Evolutionary conservation across 768 basidiomycete genomes (phyloP).

Genomic region (Lactarius psammicola): DNA sequence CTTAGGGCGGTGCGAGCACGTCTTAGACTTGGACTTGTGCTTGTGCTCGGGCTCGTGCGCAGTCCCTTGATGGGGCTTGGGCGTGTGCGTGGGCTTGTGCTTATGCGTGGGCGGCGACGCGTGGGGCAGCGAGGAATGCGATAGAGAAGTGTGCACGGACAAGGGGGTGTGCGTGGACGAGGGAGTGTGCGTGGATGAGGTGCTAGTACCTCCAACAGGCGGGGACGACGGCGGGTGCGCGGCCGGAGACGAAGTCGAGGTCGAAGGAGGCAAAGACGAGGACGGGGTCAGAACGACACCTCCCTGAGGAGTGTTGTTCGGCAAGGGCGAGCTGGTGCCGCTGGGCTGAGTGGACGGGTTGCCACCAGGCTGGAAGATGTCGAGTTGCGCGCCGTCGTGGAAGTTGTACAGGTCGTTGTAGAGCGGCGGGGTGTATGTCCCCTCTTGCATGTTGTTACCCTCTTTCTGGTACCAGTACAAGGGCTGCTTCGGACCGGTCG

Average conservation of each 20-base stretch:
- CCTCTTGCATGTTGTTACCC: conserved; percentile 41
- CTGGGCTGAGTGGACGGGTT: background rate
- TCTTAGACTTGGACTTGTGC: too few species aligned
- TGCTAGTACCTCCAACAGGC: too few species aligned
- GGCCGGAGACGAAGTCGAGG: background rate
- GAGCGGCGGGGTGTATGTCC: conserved; percentile 33
- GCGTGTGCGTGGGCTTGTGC: background rate
- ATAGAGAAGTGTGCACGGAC: too few species aligned
- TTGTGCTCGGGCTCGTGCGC: background rate
- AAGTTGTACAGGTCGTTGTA: conserved; percentile 45
- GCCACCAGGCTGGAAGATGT: conserved; percentile 37
- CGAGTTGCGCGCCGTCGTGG: conserved; percentile 44
- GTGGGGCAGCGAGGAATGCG: too few species aligned
- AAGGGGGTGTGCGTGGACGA: too few species aligned
- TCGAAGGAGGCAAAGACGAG: background rate
- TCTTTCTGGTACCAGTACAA: conserved; percentile 43
- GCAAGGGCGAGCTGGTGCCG: background rate
- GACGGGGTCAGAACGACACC: too few species aligned
- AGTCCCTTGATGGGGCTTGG: too few species aligned
- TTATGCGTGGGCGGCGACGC: too few species aligned
- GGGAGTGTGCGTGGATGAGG: too few species aligned
- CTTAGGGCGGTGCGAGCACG: background rate
- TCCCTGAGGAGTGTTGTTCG: background rate
- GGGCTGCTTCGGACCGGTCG: conserved; percentile 40
- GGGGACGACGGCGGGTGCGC: background rate